Evolutionary conservation across 768 basidiomycete species (phyloP), one percentile per base, ranked within the genome.

Genomic region (Hericium alpestre): DNA sequence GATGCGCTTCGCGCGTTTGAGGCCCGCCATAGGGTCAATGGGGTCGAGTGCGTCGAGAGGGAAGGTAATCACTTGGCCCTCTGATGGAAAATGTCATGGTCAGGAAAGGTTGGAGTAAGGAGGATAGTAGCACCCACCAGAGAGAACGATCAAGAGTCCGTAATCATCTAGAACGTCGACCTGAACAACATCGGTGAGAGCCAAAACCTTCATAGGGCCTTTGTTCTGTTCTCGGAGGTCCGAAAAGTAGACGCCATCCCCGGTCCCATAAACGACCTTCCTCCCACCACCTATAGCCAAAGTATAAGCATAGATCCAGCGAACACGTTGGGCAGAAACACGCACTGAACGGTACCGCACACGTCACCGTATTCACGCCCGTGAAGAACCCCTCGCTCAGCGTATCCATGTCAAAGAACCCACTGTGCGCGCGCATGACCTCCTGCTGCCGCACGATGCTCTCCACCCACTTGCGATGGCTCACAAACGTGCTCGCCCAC

Each of bases 101-200:
- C 4, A 16, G n/a, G 4, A 23, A 25, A 20, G 59, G 32, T 32
- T 15, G 23, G 9, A 4, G 13, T 1, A 10, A n/a, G 15, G 38
- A 16, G 27, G 7, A 25, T 40, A 23, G 13, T 0, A 11, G 3
- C 47, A 70, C 77, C 39, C 57, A 89, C 93, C 93, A n/a, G 96
- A 93, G n/a, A 99, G 81, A n/a, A 98, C 95, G 57, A 99, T 88
- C 58, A 99, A 77, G 2, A 98, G 78, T 64, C 94, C 89, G 66
- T 94, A 96, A 57, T 96, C 93, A 70, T 98, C 95, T 56, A 99
- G 77, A 8, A 99, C 87, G 63, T 98, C 96, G 8, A 99, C 87
- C 73, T 99, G 96, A 1, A 86, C 79, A 15, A 99, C 95, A 62
- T 95, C 92, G 46, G 87, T 75, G 23, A 97, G 71, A 12, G 87